Evolutionary conservation across 1,284 basidiomycete genomes (phyloP).

Genomic region (Lentinula novae-zelandiae): DNA sequence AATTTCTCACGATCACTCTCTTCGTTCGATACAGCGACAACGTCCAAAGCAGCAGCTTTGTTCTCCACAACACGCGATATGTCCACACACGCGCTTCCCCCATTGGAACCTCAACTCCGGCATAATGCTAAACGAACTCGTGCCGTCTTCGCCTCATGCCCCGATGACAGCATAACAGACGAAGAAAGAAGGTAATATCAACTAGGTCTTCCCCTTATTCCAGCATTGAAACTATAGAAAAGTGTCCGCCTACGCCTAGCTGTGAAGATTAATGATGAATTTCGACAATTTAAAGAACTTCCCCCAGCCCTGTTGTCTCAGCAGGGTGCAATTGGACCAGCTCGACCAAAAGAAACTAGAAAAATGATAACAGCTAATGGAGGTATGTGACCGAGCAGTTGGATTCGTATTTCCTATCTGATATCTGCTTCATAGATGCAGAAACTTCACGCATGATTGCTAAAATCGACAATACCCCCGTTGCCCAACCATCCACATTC

Average conservation of each 20-base stretch:
- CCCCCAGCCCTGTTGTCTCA: slow-evolving; percentile 81
- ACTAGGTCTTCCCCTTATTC: neutral
- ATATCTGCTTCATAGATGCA: slow-evolving; percentile 28
- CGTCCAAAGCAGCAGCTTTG: neutral
- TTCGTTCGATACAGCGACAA: neutral
- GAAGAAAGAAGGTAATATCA: slow-evolving; percentile 48
- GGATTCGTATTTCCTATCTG: neutral
- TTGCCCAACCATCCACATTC: slow-evolving; percentile 62
- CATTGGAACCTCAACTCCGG: slow-evolving; percentile 62
- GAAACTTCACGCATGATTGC: slow-evolving; percentile 63
- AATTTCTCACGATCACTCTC: neutral
- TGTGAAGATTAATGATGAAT: slow-evolving; percentile 83
- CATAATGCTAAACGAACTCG: slow-evolving; percentile 65
- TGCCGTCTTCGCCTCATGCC: slow-evolving; percentile 62
- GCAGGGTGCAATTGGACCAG: slow-evolving; percentile 78
- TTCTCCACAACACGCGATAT: neutral
- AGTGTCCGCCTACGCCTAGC: slow-evolving; percentile 66
- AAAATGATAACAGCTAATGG: slow-evolving; percentile 75
- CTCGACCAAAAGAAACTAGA: slow-evolving; percentile 57
- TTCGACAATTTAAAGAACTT: slow-evolving; percentile 81
- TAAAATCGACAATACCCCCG: slow-evolving; percentile 65
- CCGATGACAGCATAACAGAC: slow-evolving; percentile 56
- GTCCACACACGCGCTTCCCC: slow-evolving; percentile 51
- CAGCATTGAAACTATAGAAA: neutral
- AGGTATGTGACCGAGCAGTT: slow-evolving; percentile 25